Evolutionary conservation across 768 basidiomycete species (phyloP), one percentile per base, ranked within the genome.

Genomic region (Crucibulum laeve): DNA sequence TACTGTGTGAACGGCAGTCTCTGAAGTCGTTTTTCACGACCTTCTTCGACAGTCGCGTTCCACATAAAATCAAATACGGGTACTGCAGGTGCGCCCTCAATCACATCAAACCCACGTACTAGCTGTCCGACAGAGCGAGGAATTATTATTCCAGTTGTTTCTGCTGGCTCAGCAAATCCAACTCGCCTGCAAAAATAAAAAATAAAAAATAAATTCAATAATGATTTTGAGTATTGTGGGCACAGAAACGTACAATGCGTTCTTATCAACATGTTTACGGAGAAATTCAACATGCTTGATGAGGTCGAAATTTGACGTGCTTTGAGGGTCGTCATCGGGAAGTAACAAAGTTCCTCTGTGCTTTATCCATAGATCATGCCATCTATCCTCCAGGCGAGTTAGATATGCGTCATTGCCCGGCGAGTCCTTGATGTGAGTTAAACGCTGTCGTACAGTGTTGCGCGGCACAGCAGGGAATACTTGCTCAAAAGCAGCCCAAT

Each of bases 241-340:
- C n/a, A n/a, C 22, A 10, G 6, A 43, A 37, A n/a, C 5, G 64
- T 55, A 94, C 93, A 96, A 53, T 1, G 84, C 80, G 58, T 82
- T 84, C 64, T 96, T 96, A 58, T 94, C 89, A 23, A 96, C 70
- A 53, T 90, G 77, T 7, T 72, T 72, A 32, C 94, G 77, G 41
- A 97, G 69, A 55, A 91, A 91, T 49, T 83, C 77, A 23, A 96
- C 58, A 54, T 94, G 91, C n/a, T 73, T 72, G 22, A 82, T 67
- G n/a, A 96, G 62, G 57, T 91, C 79, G 54, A 96, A 95, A 36
- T 90, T 77, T 4, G 74, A 76, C 15, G 80, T 65, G 60, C 83
- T 86, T 28, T 66, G 56, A 3, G 77, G 80, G 51, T 91, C 73
- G 4, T 78, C 74, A 55, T 96, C 93, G 0, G 80, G 83, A 18